Evolutionary conservation across 1,139 yeast genomes (phyloP), one percentile per base, ranked within the genome.

Genomic region (Scheffersomyces segobiensis): DNA sequence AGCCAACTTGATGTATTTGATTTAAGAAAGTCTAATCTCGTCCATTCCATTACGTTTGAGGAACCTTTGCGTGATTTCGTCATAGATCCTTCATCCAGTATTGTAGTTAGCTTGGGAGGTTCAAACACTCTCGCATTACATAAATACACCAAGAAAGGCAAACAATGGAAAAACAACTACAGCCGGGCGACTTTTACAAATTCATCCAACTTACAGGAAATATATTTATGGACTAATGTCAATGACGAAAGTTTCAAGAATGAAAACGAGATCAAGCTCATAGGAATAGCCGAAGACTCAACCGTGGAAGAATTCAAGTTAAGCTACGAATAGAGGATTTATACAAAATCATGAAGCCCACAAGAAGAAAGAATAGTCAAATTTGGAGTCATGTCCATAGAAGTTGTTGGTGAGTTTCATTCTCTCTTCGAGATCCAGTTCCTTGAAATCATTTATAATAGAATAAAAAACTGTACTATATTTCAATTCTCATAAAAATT

Each of bases 1-100:
- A 59, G 69, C 7, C 57, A 78, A 3, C 67, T 80, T n/a, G 81
- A 83, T 55, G 76, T 88, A n/a, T 77, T 82, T 67, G 91, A 88
- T 69, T 73, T 88, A 60, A 77, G 92, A 62, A 86, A 86, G 62
- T 75, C 75, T 51, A 60, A 68, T 20, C 61, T 67, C 20, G 67
- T 74, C 50, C 75, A 81, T 65, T 60, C 76, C 53, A 60, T 75
- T 42, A 62, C 65, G 52, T 66, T 65, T 53, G 70, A 58, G 10
- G 52, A 61, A 48, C 54, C 62, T 2, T 55, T 68, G 20, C 49
- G 63, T 0, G 75, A 71, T 55, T 72, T 82, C 49, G 65, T 71
- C 5, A 69, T 83, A n/a, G 89, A 85, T 60, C 78, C 78, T 12
- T 80, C 87, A 1, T 76, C 85, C 3, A 76, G 79, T 46, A 63